Conservation (phyloP, 116 monocot species). For the Posidonia oceanica region DNA sequence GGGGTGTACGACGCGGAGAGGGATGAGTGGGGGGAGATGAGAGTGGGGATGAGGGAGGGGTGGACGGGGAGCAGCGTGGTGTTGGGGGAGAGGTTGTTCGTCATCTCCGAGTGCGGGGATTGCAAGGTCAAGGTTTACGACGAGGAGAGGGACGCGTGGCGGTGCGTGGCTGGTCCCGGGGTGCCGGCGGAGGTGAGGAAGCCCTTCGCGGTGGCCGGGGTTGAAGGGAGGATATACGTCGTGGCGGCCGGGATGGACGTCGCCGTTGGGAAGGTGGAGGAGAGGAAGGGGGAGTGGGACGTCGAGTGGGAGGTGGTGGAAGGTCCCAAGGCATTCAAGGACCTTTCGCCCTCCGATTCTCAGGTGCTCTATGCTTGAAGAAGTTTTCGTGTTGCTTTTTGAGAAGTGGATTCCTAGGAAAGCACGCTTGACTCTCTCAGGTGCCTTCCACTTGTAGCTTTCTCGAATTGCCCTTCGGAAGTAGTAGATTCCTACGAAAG, state of each 20-base stretch:
- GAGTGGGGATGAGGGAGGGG: conserved; percentile 54
- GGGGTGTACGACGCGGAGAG: conserved; percentile 34
- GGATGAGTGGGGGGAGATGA: conserved; percentile 59
- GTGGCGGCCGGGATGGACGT: conserved; percentile 49
- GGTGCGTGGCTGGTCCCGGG: conserved; percentile 31
- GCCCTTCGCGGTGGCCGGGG: conserved; percentile 36
- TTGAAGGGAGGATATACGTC: conserved; percentile 40
- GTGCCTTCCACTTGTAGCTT: too few relatives aligned
- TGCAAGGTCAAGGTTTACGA: conserved; percentile 52
- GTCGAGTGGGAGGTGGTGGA: conserved; percentile 73
- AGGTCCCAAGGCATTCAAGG: conserved; percentile 35
- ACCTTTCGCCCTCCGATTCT: conserved; percentile 36
- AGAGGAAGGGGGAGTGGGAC: conserved; percentile 12
- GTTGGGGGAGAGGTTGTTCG: conserved; percentile 24
- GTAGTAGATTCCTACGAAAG: too few relatives aligned
- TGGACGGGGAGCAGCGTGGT: conserved; percentile 74
- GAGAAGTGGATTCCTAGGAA: too few relatives aligned
- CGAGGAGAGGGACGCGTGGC: conserved; percentile 37
- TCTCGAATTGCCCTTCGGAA: too few relatives aligned
- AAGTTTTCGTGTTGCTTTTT: too few relatives aligned
- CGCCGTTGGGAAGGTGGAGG: conserved; percentile 36
- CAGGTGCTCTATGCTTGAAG: conserved; percentile 44
- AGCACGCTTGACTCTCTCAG: too few relatives aligned
- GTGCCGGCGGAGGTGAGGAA: conserved; percentile 42
- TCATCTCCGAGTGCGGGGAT: conserved; percentile 65